Conservation (phyloP, 129 eudicot genomes). For the Sambucus nigra region DNA sequence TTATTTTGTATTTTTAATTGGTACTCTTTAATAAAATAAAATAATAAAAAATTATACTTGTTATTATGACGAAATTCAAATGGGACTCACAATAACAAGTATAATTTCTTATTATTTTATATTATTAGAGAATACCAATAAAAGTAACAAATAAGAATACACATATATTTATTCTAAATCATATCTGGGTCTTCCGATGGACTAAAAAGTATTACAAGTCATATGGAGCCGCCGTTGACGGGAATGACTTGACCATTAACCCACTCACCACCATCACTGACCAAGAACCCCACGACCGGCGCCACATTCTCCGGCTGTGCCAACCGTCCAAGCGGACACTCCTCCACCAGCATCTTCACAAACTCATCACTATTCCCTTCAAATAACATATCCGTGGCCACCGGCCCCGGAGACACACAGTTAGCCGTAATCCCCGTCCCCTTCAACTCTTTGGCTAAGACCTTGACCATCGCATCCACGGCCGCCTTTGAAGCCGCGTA, state of each 20-base stretch:
- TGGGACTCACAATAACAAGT: too few relatives aligned
- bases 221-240: slow-evolving; percentile 46
- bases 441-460: slow-evolving; percentile 58
- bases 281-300: slow-evolving; percentile 51
- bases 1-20: too few relatives aligned
- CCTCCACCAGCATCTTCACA: slow-evolving; percentile 23
- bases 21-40: too few relatives aligned
- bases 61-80: too few relatives aligned
- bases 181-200: too few relatives aligned
- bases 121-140: too few relatives aligned
- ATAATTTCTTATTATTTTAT: too few relatives aligned
- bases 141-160: too few relatives aligned
- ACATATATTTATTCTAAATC: too few relatives aligned
- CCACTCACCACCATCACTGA: slow-evolving; percentile 51
- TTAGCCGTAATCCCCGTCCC: slow-evolving; percentile 61
- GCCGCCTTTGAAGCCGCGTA: slow-evolving; percentile 66
- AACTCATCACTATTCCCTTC: slow-evolving; percentile 39
- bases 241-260: slow-evolving; percentile 49
- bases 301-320: slow-evolving; percentile 47
- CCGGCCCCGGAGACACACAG: slow-evolving; percentile 58
- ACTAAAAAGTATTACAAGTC: slow-evolving; percentile 6
- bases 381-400: slow-evolving; percentile 47
- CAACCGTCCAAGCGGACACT: slow-evolving; percentile 30
- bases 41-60: too few relatives aligned
- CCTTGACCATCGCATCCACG: slow-evolving; percentile 62